Evolutionary conservation across 2,329 filamentous ascomycete species (phyloP).

Genomic region (Pseudopithomyces chartarum): DNA sequence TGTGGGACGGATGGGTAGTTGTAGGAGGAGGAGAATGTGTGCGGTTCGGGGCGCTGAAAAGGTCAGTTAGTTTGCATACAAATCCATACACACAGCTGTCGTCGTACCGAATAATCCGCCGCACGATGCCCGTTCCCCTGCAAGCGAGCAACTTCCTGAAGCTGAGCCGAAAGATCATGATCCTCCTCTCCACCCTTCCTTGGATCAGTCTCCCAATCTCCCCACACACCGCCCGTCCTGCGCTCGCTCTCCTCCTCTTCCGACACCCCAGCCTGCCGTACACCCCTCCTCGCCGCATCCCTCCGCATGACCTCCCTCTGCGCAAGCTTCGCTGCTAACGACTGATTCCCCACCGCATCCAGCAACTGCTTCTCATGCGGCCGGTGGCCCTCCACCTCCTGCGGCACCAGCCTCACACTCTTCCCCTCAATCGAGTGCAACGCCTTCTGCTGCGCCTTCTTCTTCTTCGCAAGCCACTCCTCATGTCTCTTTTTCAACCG

Average conservation of each 20-base stretch:
- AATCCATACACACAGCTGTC: neutral
- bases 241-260: slow-evolving; percentile 63
- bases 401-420: slow-evolving; percentile 15
- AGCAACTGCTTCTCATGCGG: slow-evolving; percentile 36
- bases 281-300: slow-evolving; percentile 51
- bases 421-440: slow-evolving; percentile 33
- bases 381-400: slow-evolving; percentile 30
- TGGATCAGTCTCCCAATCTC: slow-evolving; percentile 55
- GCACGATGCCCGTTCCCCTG: slow-evolving; percentile 31
- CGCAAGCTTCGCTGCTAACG: slow-evolving; percentile 40
- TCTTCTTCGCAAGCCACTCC: slow-evolving; percentile 43
- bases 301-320: slow-evolving; percentile 42
- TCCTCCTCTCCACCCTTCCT: slow-evolving; percentile 34
- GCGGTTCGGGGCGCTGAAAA: slow-evolving; percentile 30
- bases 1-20: slow-evolving; percentile 53
- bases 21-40: slow-evolving; percentile 41
- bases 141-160: slow-evolving; percentile 55
- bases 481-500: slow-evolving; percentile 73
- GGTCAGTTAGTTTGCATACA: slow-evolving; percentile 14
- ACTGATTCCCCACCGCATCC: slow-evolving; percentile 38
- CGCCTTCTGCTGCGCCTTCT: slow-evolving; percentile 29
- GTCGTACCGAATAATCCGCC: slow-evolving; percentile 31
- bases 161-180: slow-evolving; percentile 58
- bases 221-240: slow-evolving; percentile 59
- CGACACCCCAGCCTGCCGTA: slow-evolving; percentile 61